A percentile compares a stretch with the other conserved stretches of the same genome.
These are phyloP conservation scores for Bidens hawaiensis DNA, from an alignment of 140 eudicot species.

Conservation along the genomic window DNA sequence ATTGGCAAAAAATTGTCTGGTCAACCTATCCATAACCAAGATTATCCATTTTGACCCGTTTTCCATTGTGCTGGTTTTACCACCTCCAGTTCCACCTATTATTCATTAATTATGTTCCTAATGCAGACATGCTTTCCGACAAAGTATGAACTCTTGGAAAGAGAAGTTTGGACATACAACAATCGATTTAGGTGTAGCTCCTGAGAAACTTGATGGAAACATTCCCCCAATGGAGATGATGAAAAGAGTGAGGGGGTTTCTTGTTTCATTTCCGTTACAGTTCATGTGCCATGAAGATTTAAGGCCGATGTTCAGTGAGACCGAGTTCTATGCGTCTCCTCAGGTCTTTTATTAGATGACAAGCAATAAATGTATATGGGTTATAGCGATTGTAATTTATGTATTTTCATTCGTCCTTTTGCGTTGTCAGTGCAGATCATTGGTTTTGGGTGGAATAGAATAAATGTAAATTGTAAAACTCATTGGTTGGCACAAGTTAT, in stretches of 20 bases:
- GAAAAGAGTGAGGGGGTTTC: constrained; percentile 58
- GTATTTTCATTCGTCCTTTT: not conserved
- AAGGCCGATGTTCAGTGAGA: constrained; percentile 84
- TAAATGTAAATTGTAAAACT: constrained; percentile 22
- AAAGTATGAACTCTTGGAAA: constrained; percentile 62
- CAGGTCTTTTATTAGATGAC: constrained; percentile 66
- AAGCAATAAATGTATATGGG: constrained; percentile 20
- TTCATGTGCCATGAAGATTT: constrained; percentile 86
- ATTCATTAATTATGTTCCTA: not conserved
- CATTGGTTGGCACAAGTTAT: constrained; percentile 15
- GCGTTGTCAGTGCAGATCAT: constrained; percentile 13
- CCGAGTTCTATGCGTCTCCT: constrained; percentile 82
- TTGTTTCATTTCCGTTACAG: constrained; percentile 83
- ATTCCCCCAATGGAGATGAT: constrained; percentile 43
- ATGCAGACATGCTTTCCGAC: constrained; percentile 72
- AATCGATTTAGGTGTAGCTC: constrained; percentile 88
- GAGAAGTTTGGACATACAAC: constrained; percentile 78
- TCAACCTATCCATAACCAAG: not conserved
- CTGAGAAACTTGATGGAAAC: constrained; percentile 48
- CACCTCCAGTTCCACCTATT: not conserved
- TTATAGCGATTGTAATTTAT: not conserved
- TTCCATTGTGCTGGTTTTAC: not conserved
- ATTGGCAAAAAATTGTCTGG: not conserved
- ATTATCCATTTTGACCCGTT: constrained; percentile 2
- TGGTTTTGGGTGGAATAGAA: constrained; percentile 22